phyloP scores from a whole-genome alignment of 805 yeast genomes.

The Schwanniomyces yamadae region DNA sequence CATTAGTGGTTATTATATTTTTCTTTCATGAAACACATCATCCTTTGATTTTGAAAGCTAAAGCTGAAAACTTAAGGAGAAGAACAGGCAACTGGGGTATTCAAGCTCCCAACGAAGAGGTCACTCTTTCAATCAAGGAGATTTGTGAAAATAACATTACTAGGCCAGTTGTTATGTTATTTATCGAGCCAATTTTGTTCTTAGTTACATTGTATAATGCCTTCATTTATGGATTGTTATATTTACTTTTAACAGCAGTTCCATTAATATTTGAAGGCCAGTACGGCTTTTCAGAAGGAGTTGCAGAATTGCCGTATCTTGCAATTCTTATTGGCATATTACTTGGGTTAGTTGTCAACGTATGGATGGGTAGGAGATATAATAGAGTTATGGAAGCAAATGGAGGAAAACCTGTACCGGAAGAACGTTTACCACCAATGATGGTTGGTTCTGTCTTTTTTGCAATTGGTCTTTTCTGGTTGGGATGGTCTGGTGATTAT shows the following conservation, averaged over 20 bases:
- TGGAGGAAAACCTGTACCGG: conserved; percentile 66
- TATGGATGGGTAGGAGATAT: conserved; percentile 17
- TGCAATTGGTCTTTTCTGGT: conserved; percentile 81
- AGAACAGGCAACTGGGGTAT: conserved; percentile 30
- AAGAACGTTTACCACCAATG: conserved; percentile 77
- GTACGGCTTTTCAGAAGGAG: conserved; percentile 24
- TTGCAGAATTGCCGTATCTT: conserved; percentile 28
- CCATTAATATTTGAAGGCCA: conserved; percentile 39
- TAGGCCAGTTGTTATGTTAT: conserved; percentile 31
- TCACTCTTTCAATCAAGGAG: conserved; percentile 12
- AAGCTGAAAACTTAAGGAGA: conserved; percentile 25
- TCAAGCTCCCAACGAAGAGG: conserved; percentile 25
- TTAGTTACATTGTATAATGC: conserved; percentile 36
- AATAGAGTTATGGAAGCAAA: conserved; percentile 41
- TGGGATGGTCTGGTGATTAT: conserved; percentile 85
- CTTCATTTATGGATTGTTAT: conserved; percentile 38
- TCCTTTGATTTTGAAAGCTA: conserved; percentile 21
- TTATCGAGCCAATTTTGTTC: conserved; percentile 35
- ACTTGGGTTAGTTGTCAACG: conserved; percentile 26
- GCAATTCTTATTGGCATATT: conserved; percentile 35
- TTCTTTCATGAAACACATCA: conserved; percentile 33
- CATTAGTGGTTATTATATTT: conserved; percentile 29
- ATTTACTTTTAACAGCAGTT: conserved; percentile 37
- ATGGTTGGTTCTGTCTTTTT: conserved; percentile 68
- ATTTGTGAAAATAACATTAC: conserved; percentile 22